These are phyloP conservation scores for Populus pruinosa DNA, from an alignment of 345 rosid genomes.

Conservation along the genomic window DNA sequence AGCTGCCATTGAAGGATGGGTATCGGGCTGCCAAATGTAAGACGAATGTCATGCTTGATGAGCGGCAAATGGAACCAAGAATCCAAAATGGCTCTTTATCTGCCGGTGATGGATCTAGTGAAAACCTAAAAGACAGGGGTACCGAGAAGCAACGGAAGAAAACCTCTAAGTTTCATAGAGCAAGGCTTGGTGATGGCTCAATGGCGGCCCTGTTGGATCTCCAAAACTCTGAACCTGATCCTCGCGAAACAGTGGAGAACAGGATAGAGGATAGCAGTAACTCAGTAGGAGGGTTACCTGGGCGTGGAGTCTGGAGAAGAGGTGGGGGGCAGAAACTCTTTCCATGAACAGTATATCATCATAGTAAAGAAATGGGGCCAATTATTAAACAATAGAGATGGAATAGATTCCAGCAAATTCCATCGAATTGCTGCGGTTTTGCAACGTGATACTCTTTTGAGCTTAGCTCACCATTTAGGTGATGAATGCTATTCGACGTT, in stretches of 20 bases:
- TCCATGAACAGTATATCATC: constrained; percentile 18
- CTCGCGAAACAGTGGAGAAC: constrained; percentile 13
- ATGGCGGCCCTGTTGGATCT: constrained; percentile 56
- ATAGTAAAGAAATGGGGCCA: background rate
- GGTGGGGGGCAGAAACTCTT: constrained; percentile 68
- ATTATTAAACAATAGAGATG: background rate
- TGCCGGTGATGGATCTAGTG: constrained; percentile 29
- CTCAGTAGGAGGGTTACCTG: constrained; percentile 36
- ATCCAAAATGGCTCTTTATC: constrained; percentile 20
- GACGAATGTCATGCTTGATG: constrained; percentile 32
- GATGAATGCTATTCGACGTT: background rate
- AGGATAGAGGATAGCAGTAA: constrained; percentile 29
- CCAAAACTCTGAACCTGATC: constrained; percentile 36
- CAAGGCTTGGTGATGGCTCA: constrained; percentile 74
- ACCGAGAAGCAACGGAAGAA: constrained; percentile 66
- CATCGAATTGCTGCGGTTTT: background rate
- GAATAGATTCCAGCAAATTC: background rate
- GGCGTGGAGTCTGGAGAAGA: constrained; percentile 70
- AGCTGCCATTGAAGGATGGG: constrained; percentile 53
- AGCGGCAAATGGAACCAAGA: constrained; percentile 26
- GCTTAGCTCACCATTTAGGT: background rate
- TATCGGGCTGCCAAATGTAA: constrained; percentile 59
- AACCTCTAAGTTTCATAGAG: constrained; percentile 68
- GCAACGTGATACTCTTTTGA: background rate
- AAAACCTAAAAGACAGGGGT: constrained; percentile 27